phyloP scores from a whole-genome alignment of 1,284 basidiomycete species.

The Cryptococcus sp. region DNA sequence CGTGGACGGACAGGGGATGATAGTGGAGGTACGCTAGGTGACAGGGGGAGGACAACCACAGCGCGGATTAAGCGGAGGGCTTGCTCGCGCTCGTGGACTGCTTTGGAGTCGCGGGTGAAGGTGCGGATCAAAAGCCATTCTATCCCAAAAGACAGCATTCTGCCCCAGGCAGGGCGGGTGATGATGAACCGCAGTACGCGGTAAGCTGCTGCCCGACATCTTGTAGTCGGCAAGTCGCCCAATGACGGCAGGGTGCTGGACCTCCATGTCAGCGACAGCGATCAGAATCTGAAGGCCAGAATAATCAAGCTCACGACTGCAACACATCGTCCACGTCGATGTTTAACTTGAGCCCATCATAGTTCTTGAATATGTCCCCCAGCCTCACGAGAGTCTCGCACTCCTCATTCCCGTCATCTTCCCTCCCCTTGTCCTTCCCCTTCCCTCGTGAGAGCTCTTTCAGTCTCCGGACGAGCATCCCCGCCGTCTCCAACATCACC shows the following conservation, averaged over 20 bases:
- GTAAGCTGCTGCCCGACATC: constrained; percentile 79
- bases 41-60: constrained; percentile 57
- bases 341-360: constrained; percentile 72
- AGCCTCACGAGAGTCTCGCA: constrained; percentile 60
- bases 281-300: constrained; percentile 28
- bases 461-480: constrained; percentile 17
- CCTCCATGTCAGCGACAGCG: constrained; percentile 4
- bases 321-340: constrained; percentile 67
- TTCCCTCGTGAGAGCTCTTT: constrained; percentile 15
- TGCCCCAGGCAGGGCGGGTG: constrained; percentile 55
- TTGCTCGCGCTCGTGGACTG: constrained; percentile 83
- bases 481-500: constrained; percentile 24
- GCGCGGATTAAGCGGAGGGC: constrained; percentile 88
- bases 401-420: constrained; percentile 23
- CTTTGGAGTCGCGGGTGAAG: constrained; percentile 75
- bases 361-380: constrained; percentile 66
- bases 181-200: constrained; percentile 78
- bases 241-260: constrained; percentile 69
- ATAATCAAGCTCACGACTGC: constrained; percentile 58
- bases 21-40: constrained; percentile 3
- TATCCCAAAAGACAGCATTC: constrained; percentile 53
- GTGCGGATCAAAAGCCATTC: constrained; percentile 91
- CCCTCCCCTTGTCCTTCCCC: constrained; percentile 25
- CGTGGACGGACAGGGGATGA: constrained; percentile 9
- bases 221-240: constrained; percentile 67